Evolutionary conservation across 2,329 filamentous ascomycete genomes (phyloP), one percentile per base, ranked within the genome.

Genomic region (Geosmithia morbida): DNA sequence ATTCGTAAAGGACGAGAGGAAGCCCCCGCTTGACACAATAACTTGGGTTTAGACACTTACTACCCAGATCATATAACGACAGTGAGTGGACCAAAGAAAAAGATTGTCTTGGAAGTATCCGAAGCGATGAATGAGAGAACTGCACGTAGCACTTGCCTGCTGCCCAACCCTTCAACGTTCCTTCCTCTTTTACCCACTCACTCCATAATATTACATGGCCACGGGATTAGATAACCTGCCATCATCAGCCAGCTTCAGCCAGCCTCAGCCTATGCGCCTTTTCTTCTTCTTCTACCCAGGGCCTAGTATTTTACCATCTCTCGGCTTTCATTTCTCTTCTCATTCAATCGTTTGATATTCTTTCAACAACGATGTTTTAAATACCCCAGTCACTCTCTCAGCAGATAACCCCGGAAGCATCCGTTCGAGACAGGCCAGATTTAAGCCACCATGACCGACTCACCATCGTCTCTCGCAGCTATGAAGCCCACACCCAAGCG

Each of bases 401-500:
- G 14, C 10, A 37, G 14, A 11, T 11, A 3, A 7, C 14, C 13
- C 13, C 33, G 13, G 33, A 5, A 37, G 14, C 33, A 26, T 26
- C 14, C 6, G 13, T 3, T 16, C 33, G 13, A 37, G n/a, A 6
- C 3, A 37, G 13, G 33, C 33, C 33, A 37, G 6, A 11, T 37
- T 13, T 11, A 5, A 16, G 33, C 11, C 10, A 41, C 45, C 20
- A 46, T 46, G 45, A 33, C 45, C 39, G 33, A 41, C 37, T 17
- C 33, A 40, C 8, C 47, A 11, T 13, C 42, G n/a, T 30, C 47
- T 5, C 33, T 37, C 33, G 3, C 11, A 16, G 14, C 33, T 11
- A 37, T 26, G 22, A 26, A 5, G 11, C 33, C 33, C 7, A 70
- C 69, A 17, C 66, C 68, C 13, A 73, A 73, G 57, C 66, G 70